Percentiles rank a stretch among this genome's conserved stretches.
phyloP scores from a whole-genome alignment of 306 rosid genomes.

The Lagenaria siceraria region DNA sequence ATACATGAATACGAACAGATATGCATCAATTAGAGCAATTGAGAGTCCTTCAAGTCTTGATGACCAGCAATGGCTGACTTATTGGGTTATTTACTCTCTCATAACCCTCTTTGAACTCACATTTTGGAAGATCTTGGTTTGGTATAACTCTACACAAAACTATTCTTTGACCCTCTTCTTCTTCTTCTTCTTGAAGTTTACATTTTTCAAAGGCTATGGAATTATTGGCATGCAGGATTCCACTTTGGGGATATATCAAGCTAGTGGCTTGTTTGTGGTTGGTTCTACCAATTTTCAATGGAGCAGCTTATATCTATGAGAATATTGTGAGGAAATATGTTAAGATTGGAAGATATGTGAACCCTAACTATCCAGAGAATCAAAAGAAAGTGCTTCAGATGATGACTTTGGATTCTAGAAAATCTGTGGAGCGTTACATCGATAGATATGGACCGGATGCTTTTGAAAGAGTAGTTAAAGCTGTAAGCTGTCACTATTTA shows the following conservation, averaged over 20 bases:
- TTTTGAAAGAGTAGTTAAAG: slow-evolving; percentile 61
- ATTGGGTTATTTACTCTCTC: slow-evolving; percentile 81
- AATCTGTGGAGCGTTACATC: slow-evolving; percentile 58
- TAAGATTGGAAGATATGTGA: slow-evolving; percentile 29
- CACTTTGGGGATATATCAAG: slow-evolving; percentile 74
- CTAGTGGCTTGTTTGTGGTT: slow-evolving; percentile 68
- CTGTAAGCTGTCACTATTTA: slow-evolving; percentile 18
- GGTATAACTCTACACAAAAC: slow-evolving; percentile 22
- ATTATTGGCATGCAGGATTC: slow-evolving; percentile 36
- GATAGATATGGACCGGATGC: slow-evolving; percentile 55
- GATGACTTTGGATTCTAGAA: slow-evolving; percentile 78
- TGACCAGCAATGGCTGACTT: slow-evolving; percentile 92
- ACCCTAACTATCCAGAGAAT: slow-evolving; percentile 30
- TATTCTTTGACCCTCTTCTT: background rate
- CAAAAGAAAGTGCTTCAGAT: slow-evolving; percentile 61
- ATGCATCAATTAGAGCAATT: slow-evolving; percentile 77
- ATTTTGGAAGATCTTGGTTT: slow-evolving; percentile 42
- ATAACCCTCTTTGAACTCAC: slow-evolving; percentile 71
- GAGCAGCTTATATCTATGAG: slow-evolving; percentile 75
- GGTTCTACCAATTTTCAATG: slow-evolving; percentile 80
- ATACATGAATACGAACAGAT: slow-evolving; percentile 25
- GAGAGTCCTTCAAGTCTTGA: slow-evolving; percentile 84
- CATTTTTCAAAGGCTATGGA: background rate
- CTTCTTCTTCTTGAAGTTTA: background rate
- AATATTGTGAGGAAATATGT: slow-evolving; percentile 59